These are phyloP conservation scores for Saposhnikovia divaricata DNA, from an alignment of 129 eudicot genomes.

Conservation along the genomic window DNA sequence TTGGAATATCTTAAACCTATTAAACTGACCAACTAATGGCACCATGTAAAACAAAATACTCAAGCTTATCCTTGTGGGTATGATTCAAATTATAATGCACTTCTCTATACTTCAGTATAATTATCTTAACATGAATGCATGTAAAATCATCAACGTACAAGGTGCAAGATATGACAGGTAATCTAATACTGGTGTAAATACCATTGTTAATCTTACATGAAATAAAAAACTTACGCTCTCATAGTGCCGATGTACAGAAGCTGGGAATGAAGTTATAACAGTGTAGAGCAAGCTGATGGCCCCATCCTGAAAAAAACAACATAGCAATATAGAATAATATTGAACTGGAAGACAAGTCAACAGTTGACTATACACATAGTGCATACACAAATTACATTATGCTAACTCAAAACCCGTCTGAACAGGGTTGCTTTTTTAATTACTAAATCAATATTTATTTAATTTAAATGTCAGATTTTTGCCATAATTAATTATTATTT, in stretches of 20 bases:
- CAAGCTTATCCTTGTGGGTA: background rate
- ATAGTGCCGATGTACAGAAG: slow-evolving; percentile 56
- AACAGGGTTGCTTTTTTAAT: too few relatives aligned
- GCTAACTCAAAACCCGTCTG: background rate
- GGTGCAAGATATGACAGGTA: background rate
- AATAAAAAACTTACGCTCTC: slow-evolving; percentile 54
- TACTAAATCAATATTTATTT: too few relatives aligned
- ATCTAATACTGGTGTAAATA: background rate
- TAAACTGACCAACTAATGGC: background rate
- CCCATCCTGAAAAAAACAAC: slow-evolving; percentile 52
- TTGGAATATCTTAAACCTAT: background rate
- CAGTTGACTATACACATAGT: background rate
- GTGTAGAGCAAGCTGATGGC: slow-evolving; percentile 53
- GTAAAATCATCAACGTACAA: background rate
- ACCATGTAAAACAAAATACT: background rate
- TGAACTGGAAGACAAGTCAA: background rate
- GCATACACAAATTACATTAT: background rate
- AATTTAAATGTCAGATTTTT: too few relatives aligned
- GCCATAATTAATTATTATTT: too few relatives aligned
- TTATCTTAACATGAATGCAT: background rate
- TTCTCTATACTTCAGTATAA: background rate
- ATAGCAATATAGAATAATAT: background rate
- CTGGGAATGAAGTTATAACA: slow-evolving; percentile 49
- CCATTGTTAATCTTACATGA: background rate
- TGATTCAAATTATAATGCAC: background rate